Evolutionary conservation across 371 early-diverging fungal genomes (phyloP).

Genomic region (Capillidium rhysosporum): DNA sequence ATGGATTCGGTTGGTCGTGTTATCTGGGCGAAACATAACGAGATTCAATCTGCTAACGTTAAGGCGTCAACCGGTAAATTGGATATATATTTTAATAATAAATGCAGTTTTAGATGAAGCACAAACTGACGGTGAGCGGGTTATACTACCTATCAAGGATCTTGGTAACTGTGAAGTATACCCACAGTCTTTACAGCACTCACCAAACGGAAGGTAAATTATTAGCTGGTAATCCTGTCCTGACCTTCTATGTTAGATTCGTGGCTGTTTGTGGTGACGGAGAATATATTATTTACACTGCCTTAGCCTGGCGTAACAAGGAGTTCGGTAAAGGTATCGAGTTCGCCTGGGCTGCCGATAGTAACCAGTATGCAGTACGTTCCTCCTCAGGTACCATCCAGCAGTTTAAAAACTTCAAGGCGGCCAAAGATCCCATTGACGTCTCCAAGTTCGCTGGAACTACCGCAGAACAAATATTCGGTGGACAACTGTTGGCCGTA

Average conservation of each 20-base stretch:
- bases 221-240: not conserved
- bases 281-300: constrained; percentile 97
- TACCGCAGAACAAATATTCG: constrained; percentile 81
- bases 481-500: constrained; percentile 83
- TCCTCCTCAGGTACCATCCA: constrained; percentile 70
- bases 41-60: constrained; percentile 85
- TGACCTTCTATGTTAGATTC: constrained; percentile 30
- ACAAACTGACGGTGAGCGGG: constrained; percentile 79
- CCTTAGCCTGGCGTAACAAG: constrained; percentile 98
- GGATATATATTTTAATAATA: not conserved
- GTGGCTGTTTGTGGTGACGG: constrained; percentile 97
- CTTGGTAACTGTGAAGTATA: constrained; percentile 94
- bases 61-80: constrained; percentile 41
- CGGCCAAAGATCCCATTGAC: constrained; percentile 40
- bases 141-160: constrained; percentile 73
- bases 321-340: constrained; percentile 86
- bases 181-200: constrained; percentile 88
- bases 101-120: constrained; percentile 25
- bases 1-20: constrained; percentile 95
- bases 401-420: constrained; percentile 85
- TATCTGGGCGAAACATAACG: constrained; percentile 93
- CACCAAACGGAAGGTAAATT: constrained; percentile 68
- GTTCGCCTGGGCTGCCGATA: constrained; percentile 92
- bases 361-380: constrained; percentile 88
- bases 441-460: constrained; percentile 28